A percentile compares a stretch with the other conserved stretches of the same genome.
Conservation (phyloP, 352 stramenopile species). For the Phytophthora pistaciae region DNA sequence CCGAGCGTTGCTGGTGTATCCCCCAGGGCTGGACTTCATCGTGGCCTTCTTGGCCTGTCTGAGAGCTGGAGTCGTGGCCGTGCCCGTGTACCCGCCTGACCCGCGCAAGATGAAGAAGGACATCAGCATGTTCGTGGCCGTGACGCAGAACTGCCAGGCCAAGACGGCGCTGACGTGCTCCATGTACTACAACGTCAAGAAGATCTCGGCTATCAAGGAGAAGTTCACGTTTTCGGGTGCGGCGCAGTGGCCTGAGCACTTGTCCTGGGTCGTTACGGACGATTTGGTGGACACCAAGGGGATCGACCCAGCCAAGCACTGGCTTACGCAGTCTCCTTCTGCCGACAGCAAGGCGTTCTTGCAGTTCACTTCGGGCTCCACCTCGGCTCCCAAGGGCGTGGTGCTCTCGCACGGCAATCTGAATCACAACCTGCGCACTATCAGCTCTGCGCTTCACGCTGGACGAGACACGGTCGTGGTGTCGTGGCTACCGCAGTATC, state of each 20-base stretch:
- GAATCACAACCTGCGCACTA: slow-evolving; percentile 97
- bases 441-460: slow-evolving; percentile 94
- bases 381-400: slow-evolving; percentile 98
- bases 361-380: slow-evolving; percentile 99
- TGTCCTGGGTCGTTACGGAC: slow-evolving; percentile 91
- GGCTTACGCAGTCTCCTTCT: slow-evolving; percentile 51
- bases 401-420: slow-evolving; percentile 98
- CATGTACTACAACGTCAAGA: slow-evolving; percentile 96
- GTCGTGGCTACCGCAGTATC: slow-evolving; percentile 99
- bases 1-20: slow-evolving; percentile 96
- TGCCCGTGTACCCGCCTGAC: slow-evolving; percentile 94
- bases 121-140: slow-evolving; percentile 95
- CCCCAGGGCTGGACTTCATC: slow-evolving; percentile 98
- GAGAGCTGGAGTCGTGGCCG: slow-evolving; percentile 92
- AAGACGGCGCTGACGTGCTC: slow-evolving; percentile 93
- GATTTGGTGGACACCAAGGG: slow-evolving; percentile 61
- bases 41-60: slow-evolving; percentile 98
- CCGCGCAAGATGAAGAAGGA: slow-evolving; percentile 96
- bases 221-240: slow-evolving; percentile 76
- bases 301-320: slow-evolving; percentile 51
- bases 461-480: slow-evolving; percentile 94
- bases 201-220: slow-evolving; percentile 88
- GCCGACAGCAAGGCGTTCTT: slow-evolving; percentile 94
- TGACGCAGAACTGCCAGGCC: slow-evolving; percentile 93
- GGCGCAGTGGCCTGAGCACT: slow-evolving; percentile 86